Evolutionary conservation across 2,329 filamentous ascomycete species (phyloP).

Genomic region (Pseudocercospora vitis): DNA sequence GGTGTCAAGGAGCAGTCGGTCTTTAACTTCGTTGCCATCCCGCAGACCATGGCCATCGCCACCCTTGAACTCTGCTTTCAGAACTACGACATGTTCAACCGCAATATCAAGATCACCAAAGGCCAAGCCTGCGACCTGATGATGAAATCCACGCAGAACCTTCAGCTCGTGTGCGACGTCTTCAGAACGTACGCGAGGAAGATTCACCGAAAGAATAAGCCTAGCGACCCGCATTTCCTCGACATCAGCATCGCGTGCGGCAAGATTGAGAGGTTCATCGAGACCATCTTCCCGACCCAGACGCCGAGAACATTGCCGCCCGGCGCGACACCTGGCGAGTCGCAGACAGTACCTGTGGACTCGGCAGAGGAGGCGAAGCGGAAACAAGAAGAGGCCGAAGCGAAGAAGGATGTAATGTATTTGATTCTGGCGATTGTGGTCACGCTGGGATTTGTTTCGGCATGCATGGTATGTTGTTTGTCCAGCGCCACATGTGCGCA

Average conservation of each 20-base stretch:
- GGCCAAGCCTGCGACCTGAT: conserved; percentile 89
- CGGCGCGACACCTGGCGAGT: conserved; percentile 35
- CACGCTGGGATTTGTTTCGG: conserved; percentile 70
- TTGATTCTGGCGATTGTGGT: conserved; percentile 66
- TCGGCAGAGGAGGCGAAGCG: conserved; percentile 59
- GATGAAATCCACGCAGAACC: conserved; percentile 88
- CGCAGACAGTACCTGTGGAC: conserved; percentile 41
- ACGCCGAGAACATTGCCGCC: conserved; percentile 57
- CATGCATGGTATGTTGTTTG: conserved; percentile 69
- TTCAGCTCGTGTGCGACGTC: conserved; percentile 74
- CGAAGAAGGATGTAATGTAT: conserved; percentile 58
- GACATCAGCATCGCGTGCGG: conserved; percentile 88
- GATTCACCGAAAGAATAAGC: conserved; percentile 93
- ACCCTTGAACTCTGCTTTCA: conserved; percentile 90
- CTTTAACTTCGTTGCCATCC: conserved; percentile 98
- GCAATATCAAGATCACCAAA: conserved; percentile 94
- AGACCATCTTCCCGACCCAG: conserved; percentile 85
- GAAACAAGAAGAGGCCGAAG: conserved; percentile 53
- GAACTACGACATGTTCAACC: conserved; percentile 81
- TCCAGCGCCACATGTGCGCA: background rate
- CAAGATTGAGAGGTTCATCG: conserved; percentile 95
- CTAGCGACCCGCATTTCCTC: conserved; percentile 86
- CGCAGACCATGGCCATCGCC: conserved; percentile 95
- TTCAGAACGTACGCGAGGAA: conserved; percentile 75
- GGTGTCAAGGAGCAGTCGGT: conserved; percentile 93